Conservation (phyloP, 2,329 filamentous ascomycete genomes). For the Exserohilum rostratum region DNA sequence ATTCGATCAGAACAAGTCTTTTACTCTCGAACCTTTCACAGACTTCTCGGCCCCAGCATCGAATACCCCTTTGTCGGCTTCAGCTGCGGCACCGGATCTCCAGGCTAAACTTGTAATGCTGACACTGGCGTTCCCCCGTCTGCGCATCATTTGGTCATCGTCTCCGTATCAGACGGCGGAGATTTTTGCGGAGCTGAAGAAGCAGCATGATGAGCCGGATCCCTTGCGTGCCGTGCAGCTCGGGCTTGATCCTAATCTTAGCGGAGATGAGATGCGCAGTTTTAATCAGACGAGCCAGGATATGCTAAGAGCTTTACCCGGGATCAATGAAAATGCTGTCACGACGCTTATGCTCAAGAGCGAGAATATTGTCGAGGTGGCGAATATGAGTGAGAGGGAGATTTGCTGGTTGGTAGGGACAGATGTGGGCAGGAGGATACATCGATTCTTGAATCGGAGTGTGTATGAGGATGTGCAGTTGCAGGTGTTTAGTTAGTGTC, state of each 20-base stretch:
- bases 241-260: slow-evolving; percentile 69
- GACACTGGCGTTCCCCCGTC: slow-evolving; percentile 85
- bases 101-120: slow-evolving; percentile 92
- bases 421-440: slow-evolving; percentile 76
- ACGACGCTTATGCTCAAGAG: slow-evolving; percentile 73
- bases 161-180: slow-evolving; percentile 94
- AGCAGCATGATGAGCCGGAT: slow-evolving; percentile 87
- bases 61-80: background rate
- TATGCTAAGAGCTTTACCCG: slow-evolving; percentile 84
- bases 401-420: slow-evolving; percentile 76
- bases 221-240: slow-evolving; percentile 84
- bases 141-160: slow-evolving; percentile 90
- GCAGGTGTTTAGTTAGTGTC: slow-evolving; percentile 23
- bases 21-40: slow-evolving; percentile 75
- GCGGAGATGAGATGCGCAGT: slow-evolving; percentile 64
- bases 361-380: slow-evolving; percentile 79
- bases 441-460: slow-evolving; percentile 77
- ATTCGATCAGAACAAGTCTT: slow-evolving; percentile 96
- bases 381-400: slow-evolving; percentile 80
- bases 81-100: slow-evolving; percentile 68
- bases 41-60: slow-evolving; percentile 44
- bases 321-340: slow-evolving; percentile 76
- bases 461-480: slow-evolving; percentile 50
- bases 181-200: slow-evolving; percentile 93
- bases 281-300: slow-evolving; percentile 89